These are phyloP conservation scores for Pseudevernia furfuracea DNA, from an alignment of 495 filamentous ascomycete genomes.

Conservation along the genomic window DNA sequence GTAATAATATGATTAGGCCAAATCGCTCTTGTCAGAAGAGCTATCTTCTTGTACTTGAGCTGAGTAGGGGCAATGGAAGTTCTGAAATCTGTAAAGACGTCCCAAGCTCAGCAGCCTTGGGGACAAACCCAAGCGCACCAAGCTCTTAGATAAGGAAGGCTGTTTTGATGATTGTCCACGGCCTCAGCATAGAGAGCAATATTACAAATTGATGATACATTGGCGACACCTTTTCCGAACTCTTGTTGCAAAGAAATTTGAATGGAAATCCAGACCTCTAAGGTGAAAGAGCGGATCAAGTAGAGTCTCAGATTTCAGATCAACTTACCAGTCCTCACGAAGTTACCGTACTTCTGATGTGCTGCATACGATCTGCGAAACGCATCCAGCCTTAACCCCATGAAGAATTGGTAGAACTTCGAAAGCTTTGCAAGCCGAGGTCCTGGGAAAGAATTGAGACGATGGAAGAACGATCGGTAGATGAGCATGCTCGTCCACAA, in stretches of 20 bases:
- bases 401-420: conserved; percentile 27
- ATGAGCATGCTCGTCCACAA: conserved; percentile 33
- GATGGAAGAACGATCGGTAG: conserved; percentile 34
- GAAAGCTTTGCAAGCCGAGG: conserved; percentile 34
- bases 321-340: conserved; percentile 29
- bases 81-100: neutral
- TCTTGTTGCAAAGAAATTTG: no score
- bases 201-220: neutral
- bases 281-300: neutral
- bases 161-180: neutral
- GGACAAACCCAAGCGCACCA: neutral
- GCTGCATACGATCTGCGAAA: conserved; percentile 32
- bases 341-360: conserved; percentile 41
- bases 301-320: neutral
- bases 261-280: neutral
- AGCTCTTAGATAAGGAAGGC: neutral
- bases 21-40: neutral
- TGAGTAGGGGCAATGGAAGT: neutral
- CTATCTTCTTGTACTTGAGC: neutral
- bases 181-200: neutral
- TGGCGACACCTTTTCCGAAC: neutral
- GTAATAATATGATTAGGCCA: neutral
- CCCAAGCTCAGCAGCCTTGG: neutral
- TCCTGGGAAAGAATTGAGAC: conserved; percentile 34
- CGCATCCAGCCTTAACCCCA: conserved; percentile 26